These are phyloP conservation scores for Pythium graminicola DNA, from an alignment of 352 stramenopile species.

Conservation along the genomic window DNA sequence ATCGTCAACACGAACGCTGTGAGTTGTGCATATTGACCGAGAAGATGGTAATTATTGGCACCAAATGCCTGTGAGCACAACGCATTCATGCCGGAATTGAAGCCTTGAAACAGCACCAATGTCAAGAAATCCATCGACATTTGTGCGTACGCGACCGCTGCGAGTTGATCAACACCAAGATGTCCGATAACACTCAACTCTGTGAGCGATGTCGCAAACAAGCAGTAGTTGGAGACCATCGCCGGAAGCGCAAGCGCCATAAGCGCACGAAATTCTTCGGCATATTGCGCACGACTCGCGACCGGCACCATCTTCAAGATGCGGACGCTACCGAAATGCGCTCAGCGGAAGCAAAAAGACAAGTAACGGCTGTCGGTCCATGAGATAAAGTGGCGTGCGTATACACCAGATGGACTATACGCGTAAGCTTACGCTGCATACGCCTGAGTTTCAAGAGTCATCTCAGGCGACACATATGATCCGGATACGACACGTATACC, in stretches of 20 bases:
- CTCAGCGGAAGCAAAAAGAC: background rate
- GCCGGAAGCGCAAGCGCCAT: slow-evolving; percentile 41
- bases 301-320: slow-evolving; percentile 4
- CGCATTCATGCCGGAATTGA: slow-evolving; percentile 73
- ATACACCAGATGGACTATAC: no score
- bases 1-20: slow-evolving; percentile 35
- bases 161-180: slow-evolving; percentile 66
- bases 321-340: background rate
- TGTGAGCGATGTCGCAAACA: slow-evolving; percentile 74
- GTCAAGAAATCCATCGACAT: slow-evolving; percentile 57
- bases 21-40: background rate
- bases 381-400: no score
- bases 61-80: slow-evolving; percentile 83
- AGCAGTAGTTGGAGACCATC: slow-evolving; percentile 62
- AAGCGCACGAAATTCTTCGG: slow-evolving; percentile 51
- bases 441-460: background rate
- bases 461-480: background rate
- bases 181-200: slow-evolving; percentile 77
- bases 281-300: slow-evolving; percentile 7
- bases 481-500: slow-evolving; percentile 3
- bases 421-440: no score
- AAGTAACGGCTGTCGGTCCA: no score
- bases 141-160: slow-evolving; percentile 68
- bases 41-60: slow-evolving; percentile 61
- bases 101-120: slow-evolving; percentile 74